These are phyloP conservation scores for Closterium sp. DNA, from an alignment of 139 green algal species.

Conservation along the genomic window DNA sequence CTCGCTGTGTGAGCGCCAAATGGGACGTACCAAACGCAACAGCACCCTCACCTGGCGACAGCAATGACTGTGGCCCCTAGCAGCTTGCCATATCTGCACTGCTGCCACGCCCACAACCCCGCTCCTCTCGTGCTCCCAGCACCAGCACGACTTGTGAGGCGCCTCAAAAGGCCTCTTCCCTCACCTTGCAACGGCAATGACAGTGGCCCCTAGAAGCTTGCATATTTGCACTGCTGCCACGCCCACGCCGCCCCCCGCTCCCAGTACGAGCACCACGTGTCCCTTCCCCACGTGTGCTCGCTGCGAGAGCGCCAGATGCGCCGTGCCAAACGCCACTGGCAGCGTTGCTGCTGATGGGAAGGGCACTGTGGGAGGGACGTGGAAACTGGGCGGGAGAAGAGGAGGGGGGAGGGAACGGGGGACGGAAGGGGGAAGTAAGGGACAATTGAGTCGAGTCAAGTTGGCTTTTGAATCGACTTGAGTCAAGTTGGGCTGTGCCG, in stretches of 20 bases:
- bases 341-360: conserved; percentile 61
- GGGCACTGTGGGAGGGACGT: too few species aligned
- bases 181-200: conserved; percentile 36
- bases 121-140: too few species aligned
- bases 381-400: too few species aligned
- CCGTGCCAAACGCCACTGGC: conserved; percentile 80
- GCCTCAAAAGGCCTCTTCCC: not conserved
- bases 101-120: too few species aligned
- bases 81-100: too few species aligned
- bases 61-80: too few species aligned
- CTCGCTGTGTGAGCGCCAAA: conserved; percentile 71
- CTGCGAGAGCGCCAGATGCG: conserved; percentile 75
- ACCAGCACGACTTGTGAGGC: too few species aligned
- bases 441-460: too few species aligned
- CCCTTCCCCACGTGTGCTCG: conserved; percentile 64
- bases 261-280: conserved; percentile 80
- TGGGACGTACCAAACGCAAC: conserved; percentile 64
- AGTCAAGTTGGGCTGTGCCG: conserved; percentile 65
- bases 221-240: conserved; percentile 70
- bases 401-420: too few species aligned
- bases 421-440: too few species aligned
- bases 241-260: conserved; percentile 79
- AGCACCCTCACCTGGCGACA: not conserved
- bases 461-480: too few species aligned
- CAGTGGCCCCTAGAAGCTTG: not conserved